Base-by-base conservation (phyloP, 345 rosid species). In the Garcia nutans region DNA sequence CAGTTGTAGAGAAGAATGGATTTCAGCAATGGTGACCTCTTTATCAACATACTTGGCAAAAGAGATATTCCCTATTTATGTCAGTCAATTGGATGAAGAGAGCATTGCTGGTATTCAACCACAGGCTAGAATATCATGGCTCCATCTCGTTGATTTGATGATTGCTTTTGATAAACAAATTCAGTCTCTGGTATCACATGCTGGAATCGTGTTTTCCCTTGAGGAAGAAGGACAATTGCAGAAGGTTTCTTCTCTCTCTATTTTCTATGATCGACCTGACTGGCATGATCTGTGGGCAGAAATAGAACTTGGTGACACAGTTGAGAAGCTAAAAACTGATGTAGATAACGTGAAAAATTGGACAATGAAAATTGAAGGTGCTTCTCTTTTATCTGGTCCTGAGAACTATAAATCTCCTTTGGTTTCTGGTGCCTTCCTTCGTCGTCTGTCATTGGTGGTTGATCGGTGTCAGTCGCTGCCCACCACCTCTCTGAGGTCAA, bases 1-100 rank as follows among this genome's bases (percentile, higher is more conserved):
- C 85, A 92, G 99, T 84, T 96, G 99, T 84, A 81, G 95, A 75
- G 99, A 96, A 81, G 97, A 96, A 79, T 93, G 98, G 99, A 83
- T 93, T 77, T 86, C 95, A 5, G 92, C 93, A n/a, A 96, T 96
- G 97, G 96, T 90, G n/a, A 81, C 87, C 75, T 85, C 96, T 59
- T 74, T 92, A 71, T 84, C 84, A 8, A 86, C 89, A 17, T 91
- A 96, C 85, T 84, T 93, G 86, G 93, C 88, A 4, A 92, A 89
- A 81, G 98, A 89, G 82, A 81, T 90, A 59, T 88, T 93, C 77
- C 95, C 95, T 73, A 61, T 64, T 61, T 89, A 96, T 84, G 83
- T 89, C 57, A 75, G 74, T 77, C 93, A 89, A 78, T 77, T 92
- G 71, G 82, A 85, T 52, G 92, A 89, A 80, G 92, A 83, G 63